A percentile compares a stretch with the other conserved stretches of the same genome.
Evolutionary conservation across 805 yeast species (phyloP).

Genomic region (Myxozyma sirexii): DNA sequence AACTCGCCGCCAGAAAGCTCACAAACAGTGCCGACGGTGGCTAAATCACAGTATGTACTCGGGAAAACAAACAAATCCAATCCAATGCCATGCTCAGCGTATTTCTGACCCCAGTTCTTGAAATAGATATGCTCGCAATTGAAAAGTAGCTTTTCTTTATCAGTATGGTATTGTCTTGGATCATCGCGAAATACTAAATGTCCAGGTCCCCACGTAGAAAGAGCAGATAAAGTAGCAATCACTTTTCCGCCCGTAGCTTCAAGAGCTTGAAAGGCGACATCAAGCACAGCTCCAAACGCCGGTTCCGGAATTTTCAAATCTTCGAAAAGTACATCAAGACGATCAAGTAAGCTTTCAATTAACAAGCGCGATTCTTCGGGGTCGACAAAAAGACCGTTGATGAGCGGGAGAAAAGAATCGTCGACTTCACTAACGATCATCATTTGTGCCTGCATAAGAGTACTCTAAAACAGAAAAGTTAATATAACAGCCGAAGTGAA

Average conservation of each 20-base stretch:
- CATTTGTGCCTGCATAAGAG: conserved; percentile 58
- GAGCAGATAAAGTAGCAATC: conserved; percentile 61
- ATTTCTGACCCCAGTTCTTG: conserved; percentile 58
- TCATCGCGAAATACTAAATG: conserved; percentile 45
- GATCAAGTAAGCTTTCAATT: conserved; percentile 68
- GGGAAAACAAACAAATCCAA: conserved; percentile 75
- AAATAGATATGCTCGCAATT: conserved; percentile 66
- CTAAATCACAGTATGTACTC: conserved; percentile 66
- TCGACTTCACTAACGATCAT: conserved; percentile 68
- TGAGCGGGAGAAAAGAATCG: conserved; percentile 81
- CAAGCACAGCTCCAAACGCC: conserved; percentile 77
- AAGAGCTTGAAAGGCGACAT: conserved; percentile 66
- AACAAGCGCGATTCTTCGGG: conserved; percentile 65
- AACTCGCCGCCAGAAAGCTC: conserved; percentile 71
- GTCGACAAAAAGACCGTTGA: conserved; percentile 75
- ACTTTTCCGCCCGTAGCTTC: conserved; percentile 75
- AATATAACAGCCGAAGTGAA: not conserved
- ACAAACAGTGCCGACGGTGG: conserved; percentile 68
- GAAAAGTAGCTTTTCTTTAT: conserved; percentile 55
- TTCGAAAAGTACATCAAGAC: conserved; percentile 53
- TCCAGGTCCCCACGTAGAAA: conserved; percentile 86
- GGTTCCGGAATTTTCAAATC: conserved; percentile 56
- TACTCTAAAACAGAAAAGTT: conserved; percentile 13
- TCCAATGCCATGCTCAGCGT: conserved; percentile 63
- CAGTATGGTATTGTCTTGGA: conserved; percentile 40